Evolutionary conservation across 192 early-diverging fungal genomes (phyloP).

Genomic region (Coemansia javaensis): DNA sequence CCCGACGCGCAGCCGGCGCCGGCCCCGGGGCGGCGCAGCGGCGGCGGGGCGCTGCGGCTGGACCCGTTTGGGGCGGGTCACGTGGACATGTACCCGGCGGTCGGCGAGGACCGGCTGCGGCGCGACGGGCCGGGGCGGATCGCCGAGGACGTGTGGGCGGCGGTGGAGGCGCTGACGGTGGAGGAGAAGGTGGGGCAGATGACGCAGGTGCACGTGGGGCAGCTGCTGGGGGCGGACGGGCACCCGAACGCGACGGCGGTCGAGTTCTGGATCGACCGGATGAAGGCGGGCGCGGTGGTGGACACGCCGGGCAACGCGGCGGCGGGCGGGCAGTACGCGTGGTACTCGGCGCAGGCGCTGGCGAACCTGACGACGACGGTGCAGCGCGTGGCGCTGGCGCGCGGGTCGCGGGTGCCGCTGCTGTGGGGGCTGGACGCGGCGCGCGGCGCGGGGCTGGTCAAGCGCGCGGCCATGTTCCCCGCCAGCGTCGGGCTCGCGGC

Average conservation of each 20-base stretch:
- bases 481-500: constrained; percentile 54
- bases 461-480: constrained; percentile 56
- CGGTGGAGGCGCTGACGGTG: constrained; percentile 50
- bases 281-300: constrained; percentile 54
- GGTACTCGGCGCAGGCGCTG: constrained; percentile 47
- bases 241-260: constrained; percentile 48
- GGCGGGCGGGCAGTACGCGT: constrained; percentile 30
- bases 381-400: constrained; percentile 51
- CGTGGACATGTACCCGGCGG: constrained; percentile 13
- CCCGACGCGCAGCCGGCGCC: not conserved
- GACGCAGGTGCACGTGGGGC: constrained; percentile 57
- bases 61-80: constrained; percentile 12
- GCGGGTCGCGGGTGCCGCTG: constrained; percentile 51
- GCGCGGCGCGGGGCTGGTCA: constrained; percentile 55
- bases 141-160: constrained; percentile 42
- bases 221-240: constrained; percentile 49
- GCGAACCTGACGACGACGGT: constrained; percentile 49
- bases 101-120: constrained; percentile 2
- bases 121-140: constrained; percentile 21
- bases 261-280: constrained; percentile 49
- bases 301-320: constrained; percentile 54
- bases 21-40: not conserved
- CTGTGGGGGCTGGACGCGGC: constrained; percentile 58
- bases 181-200: constrained; percentile 62
- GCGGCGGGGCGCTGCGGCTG: constrained; percentile 2